Evolutionary conservation across 805 yeast genomes (phyloP), one percentile per base, ranked within the genome.

Genomic region (Yarrowia bubula): DNA sequence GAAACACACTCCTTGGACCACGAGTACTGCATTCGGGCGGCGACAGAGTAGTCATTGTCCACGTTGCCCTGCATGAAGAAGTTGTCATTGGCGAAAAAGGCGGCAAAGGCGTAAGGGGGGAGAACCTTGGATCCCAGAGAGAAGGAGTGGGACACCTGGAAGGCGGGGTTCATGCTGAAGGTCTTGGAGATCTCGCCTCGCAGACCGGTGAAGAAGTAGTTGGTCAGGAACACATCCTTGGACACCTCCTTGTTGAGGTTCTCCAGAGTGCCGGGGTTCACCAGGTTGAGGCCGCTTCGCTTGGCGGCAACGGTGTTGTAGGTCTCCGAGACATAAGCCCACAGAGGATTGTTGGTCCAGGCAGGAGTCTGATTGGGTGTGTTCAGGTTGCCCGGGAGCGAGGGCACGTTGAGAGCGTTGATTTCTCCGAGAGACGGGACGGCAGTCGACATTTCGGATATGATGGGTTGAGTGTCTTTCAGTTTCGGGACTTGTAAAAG

Each of bases 141-240:
- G 74, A 95, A 88, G 67, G 97, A 88, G 76, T 95, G 99, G 68
- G 97, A 88, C 66, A 96, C 89, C 83, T 95, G 98, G 88, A 95
- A 95, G 66, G 90, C 92, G 66, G 99, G 99, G 78, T 86, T 87
- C 83, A 92, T 83, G 69, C 89, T 80, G 75, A 95, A 91, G 13
- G 92, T 90, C 83, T 93, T 93, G 80, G 90, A 89, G 72, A 95
- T 84, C 77, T 95, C 99, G 66, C 98, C 99, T 76, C 97, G 89
- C 74, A 95, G 83, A 67, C 99, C 99, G 43, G 96, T 88, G 83
- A 93, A 93, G 78, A 88, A 86, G 80, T 90, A 89, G 75, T 92
- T 96, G 74, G 84, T 86, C 72, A 92, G 83, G 75, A 95, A 91
- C 37, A 93, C 98, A 75, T 93, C 98, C 78, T 92, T 88, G 69